These are phyloP conservation scores for Fusarium drepaniforme DNA, from an alignment of 2,329 filamentous ascomycete species.

Conservation along the genomic window DNA sequence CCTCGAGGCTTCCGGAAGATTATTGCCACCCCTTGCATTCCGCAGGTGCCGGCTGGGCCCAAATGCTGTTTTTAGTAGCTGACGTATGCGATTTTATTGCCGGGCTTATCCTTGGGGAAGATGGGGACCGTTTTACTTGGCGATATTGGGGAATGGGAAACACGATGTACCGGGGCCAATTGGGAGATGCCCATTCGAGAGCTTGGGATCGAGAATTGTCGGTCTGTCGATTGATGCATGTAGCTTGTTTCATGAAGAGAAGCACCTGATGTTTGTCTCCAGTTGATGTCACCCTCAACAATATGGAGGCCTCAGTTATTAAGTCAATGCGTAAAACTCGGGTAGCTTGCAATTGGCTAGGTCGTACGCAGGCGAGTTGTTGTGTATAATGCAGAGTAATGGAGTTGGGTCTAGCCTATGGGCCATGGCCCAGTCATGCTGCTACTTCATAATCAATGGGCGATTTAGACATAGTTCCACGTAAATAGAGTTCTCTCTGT, in stretches of 20 bases:
- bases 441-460: neutral
- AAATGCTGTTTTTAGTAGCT: slow-evolving; percentile 2
- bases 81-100: neutral
- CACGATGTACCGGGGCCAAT: neutral
- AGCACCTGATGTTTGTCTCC: neutral
- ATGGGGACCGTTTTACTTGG: neutral
- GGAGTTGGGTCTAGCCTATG: neutral
- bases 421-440: neutral
- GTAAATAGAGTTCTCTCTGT: neutral
- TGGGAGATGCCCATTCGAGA: neutral
- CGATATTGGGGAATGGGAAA: neutral
- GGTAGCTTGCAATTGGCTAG: neutral
- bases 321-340: neutral
- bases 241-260: neutral
- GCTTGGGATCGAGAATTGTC: neutral
- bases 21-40: slow-evolving; percentile 9
- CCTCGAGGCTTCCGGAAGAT: neutral
- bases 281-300: neutral
- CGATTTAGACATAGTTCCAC: neutral
- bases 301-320: neutral
- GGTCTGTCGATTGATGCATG: neutral
- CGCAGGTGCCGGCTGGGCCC: neutral
- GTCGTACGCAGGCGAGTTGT: neutral
- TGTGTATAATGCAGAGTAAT: neutral
- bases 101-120: neutral